phyloP scores from a whole-genome alignment of 1,139 yeast genomes.

The Candida dubliniensis region DNA sequence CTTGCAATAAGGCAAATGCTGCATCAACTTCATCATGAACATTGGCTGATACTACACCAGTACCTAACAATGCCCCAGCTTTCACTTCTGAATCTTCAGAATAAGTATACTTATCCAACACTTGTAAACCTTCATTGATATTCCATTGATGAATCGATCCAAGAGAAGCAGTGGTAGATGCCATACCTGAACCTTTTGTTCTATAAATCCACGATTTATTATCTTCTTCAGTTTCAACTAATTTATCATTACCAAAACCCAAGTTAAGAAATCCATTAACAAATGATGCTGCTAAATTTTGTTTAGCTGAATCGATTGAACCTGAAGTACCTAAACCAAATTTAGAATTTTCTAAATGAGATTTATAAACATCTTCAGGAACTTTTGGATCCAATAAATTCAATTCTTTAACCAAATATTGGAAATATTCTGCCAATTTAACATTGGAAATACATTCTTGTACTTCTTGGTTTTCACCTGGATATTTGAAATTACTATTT shows the following conservation, averaged over 20 bases:
- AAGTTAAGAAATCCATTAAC: conserved; percentile 90
- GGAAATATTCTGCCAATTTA: conserved; percentile 74
- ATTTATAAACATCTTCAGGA: conserved; percentile 93
- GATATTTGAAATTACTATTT: conserved; percentile 70
- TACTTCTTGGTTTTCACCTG: conserved; percentile 68
- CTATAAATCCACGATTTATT: conserved; percentile 84
- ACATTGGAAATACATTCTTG: conserved; percentile 86
- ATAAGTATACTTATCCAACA: conserved; percentile 83
- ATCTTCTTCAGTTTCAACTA: conserved; percentile 72
- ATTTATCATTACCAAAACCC: conserved; percentile 86
- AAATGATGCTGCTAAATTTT: conserved; percentile 91
- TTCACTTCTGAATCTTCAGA: conserved; percentile 84
- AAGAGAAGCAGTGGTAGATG: conserved; percentile 90
- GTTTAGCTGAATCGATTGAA: conserved; percentile 90
- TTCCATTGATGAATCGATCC: conserved; percentile 95
- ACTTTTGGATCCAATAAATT: conserved; percentile 86
- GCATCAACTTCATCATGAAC: conserved; percentile 97
- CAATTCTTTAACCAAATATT: conserved; percentile 80
- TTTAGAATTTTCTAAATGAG: conserved; percentile 75
- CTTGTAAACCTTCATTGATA: conserved; percentile 83
- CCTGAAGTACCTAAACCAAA: conserved; percentile 59
- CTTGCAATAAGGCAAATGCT: conserved; percentile 81
- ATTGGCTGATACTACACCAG: conserved; percentile 91
- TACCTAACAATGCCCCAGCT: conserved; percentile 96
- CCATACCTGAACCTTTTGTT: conserved; percentile 90